Conservation (phyloP, 192 early-diverging fungal species). For the Backusella tarrabulga region DNA sequence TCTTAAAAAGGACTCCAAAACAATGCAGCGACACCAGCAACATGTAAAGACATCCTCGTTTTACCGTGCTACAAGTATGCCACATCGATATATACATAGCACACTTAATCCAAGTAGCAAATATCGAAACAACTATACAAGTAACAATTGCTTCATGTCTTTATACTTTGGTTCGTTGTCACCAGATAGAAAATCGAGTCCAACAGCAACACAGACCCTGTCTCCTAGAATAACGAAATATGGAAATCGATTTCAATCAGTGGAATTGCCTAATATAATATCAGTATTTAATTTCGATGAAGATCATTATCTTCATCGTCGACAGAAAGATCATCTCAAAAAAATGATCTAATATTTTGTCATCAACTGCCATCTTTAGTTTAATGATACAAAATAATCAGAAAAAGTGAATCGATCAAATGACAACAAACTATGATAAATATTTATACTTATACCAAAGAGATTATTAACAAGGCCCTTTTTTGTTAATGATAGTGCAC, state of each 20-base stretch:
- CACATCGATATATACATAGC: not conserved
- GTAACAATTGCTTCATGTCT: not conserved
- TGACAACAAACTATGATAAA: no score
- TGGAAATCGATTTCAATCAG: not conserved
- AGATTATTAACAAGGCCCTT: no score
- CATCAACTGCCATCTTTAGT: not conserved
- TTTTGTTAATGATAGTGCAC: not conserved
- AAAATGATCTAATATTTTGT: not conserved
- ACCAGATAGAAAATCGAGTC: not conserved
- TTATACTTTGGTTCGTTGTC: not conserved
- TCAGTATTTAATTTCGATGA: not conserved
- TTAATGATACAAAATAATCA: not conserved
- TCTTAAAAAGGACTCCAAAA: not conserved
- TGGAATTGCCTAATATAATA: not conserved
- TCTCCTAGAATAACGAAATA: not conserved
- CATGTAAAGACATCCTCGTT: not conserved
- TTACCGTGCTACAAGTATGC: not conserved
- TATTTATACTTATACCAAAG: no score
- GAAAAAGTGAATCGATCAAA: not conserved
- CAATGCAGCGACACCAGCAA: not conserved
- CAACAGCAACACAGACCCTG: not conserved
- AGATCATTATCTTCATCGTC: not conserved
- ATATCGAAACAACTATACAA: not conserved
- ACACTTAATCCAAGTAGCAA: not conserved
- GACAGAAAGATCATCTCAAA: not conserved